Conservation (phyloP, 441 rosid genomes). For the Eutrema salsugineum region DNA sequence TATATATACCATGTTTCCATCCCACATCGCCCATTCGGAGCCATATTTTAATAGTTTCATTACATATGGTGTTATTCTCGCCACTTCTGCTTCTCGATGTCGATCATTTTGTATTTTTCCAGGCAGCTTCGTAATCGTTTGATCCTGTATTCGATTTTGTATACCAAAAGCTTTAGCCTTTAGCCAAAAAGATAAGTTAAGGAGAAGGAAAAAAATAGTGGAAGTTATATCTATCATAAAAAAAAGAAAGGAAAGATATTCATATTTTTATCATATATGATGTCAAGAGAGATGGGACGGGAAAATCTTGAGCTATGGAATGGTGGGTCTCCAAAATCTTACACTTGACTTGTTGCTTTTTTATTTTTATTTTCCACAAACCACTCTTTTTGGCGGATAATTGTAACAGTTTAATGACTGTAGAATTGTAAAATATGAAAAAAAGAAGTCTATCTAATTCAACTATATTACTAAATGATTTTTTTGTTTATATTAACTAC, state of each 20-base stretch:
- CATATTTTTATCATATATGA: background rate
- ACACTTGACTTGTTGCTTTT: conserved; percentile 25
- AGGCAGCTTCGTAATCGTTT: background rate
- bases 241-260: no score
- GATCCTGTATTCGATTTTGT: background rate
- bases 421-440: background rate
- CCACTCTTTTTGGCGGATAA: background rate
- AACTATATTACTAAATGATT: background rate
- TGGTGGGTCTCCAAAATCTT: conserved; percentile 35
- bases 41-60: no score
- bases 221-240: background rate
- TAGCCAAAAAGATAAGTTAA: conserved; percentile 17
- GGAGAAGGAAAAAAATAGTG: conserved; percentile 13
- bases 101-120: background rate
- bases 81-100: background rate
- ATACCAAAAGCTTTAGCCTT: background rate
- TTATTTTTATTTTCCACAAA: background rate
- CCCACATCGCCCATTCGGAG: no score
- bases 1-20: no score
- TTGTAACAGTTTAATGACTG: no score
- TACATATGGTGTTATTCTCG: background rate
- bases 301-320: conserved; percentile 24
- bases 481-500: background rate
- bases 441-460: background rate
- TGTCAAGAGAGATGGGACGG: conserved; percentile 19